phyloP scores from a whole-genome alignment of 257 asterid species.

The Buddleja alternifolia region DNA sequence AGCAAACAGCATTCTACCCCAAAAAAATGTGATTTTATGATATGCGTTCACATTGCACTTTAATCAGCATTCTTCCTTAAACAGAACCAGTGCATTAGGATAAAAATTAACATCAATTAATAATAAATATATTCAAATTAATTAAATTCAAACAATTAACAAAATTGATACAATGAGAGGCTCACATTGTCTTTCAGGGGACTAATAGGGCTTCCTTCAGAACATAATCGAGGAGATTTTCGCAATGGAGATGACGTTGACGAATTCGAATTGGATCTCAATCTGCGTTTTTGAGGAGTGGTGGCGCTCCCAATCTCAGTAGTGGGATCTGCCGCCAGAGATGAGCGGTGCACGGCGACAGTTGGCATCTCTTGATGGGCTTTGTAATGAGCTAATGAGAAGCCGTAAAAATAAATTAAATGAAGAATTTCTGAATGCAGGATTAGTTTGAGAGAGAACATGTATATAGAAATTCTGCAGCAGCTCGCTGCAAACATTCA shows the following conservation, averaged over 20 bases:
- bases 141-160: not conserved
- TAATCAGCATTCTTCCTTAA: not conserved
- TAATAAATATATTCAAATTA: not conserved
- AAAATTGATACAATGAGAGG: not conserved
- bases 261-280: constrained; percentile 56
- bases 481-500: too few relatives aligned
- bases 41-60: not conserved
- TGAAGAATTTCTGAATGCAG: not conserved
- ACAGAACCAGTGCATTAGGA: not conserved
- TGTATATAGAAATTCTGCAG: too few relatives aligned
- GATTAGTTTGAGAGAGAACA: too few relatives aligned
- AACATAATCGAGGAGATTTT: constrained; percentile 65
- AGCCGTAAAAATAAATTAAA: not conserved
- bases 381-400: not conserved
- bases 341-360: constrained; percentile 45
- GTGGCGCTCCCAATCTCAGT: constrained; percentile 31
- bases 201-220: constrained; percentile 48
- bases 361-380: constrained; percentile 51
- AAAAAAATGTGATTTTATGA: not conserved
- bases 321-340: constrained; percentile 32
- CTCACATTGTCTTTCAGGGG: constrained; percentile 51
- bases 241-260: constrained; percentile 40
- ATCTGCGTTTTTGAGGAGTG: constrained; percentile 57
- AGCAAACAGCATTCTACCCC: not conserved
- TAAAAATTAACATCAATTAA: not conserved